phyloP scores from a whole-genome alignment of 345 rosid species.

The Brassica juncea region DNA sequence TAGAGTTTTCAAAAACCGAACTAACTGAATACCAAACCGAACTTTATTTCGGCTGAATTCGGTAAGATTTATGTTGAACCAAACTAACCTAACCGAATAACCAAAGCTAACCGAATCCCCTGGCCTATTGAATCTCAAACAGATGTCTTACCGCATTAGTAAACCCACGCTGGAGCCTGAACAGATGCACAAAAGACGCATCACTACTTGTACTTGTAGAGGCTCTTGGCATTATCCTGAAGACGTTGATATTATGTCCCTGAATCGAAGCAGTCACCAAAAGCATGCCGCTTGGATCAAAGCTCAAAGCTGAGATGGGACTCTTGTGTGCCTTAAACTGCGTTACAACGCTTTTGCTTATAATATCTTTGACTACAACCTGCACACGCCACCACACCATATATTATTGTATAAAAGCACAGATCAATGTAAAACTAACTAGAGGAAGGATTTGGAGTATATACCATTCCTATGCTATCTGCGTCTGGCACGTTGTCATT shows the following conservation, averaged over 20 bases:
- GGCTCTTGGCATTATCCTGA: conserved; percentile 66
- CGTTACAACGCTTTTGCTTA: conserved; percentile 60
- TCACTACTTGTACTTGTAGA: conserved; percentile 53
- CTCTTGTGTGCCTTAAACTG: conserved; percentile 93
- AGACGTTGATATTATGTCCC: conserved; percentile 88
- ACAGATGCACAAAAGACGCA: conserved; percentile 68
- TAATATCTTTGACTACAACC: conserved; percentile 81
- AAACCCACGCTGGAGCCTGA: conserved; percentile 88
- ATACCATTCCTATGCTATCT: conserved; percentile 83
- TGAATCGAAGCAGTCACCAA: conserved; percentile 88
- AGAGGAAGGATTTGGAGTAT: conserved; percentile 23
- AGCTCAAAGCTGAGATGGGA: conserved; percentile 84
- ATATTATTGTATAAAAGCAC: neutral
- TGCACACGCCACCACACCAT: conserved; percentile 31
- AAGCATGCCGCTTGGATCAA: conserved; percentile 88
- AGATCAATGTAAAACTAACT: neutral
- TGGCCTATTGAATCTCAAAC: conserved; percentile 50
- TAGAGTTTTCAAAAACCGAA: too few species aligned
- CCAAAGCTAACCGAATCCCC: too few species aligned
- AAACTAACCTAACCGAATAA: too few species aligned
- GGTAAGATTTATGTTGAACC: too few species aligned
- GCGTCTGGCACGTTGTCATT: conserved; percentile 62
- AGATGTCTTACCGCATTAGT: conserved; percentile 75
- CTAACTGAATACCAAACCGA: too few species aligned
- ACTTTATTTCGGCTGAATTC: too few species aligned